A percentile compares a stretch with the other conserved stretches of the same genome.
Conservation (phyloP, 345 rosid genomes). For the Populus ilicifolia region DNA sequence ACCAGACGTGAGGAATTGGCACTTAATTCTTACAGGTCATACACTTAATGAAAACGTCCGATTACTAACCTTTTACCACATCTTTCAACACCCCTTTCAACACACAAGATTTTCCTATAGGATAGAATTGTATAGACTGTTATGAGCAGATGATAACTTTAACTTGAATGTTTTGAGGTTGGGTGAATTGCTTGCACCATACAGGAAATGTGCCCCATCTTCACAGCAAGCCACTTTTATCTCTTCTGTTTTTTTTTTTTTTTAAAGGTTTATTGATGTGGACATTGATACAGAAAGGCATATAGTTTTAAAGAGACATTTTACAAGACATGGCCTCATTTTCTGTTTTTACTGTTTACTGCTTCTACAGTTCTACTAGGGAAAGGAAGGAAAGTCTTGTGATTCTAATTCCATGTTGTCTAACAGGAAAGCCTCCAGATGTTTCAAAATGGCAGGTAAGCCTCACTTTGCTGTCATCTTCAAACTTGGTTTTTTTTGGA, state of each 20-base stretch:
- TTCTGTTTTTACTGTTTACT: background rate
- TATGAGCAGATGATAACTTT: background rate
- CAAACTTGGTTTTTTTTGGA: background rate
- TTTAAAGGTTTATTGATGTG: constrained; percentile 73
- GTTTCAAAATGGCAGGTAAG: constrained; percentile 83
- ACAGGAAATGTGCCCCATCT: background rate
- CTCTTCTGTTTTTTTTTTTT: constrained; percentile 9
- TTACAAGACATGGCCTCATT: constrained; percentile 49
- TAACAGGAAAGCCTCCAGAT: constrained; percentile 68
- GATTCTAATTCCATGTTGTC: background rate
- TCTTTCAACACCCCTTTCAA: background rate
- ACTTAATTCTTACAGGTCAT: background rate
- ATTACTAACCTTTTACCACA: background rate
- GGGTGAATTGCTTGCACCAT: background rate
- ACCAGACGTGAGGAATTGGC: background rate
- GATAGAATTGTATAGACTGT: background rate
- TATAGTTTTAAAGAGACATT: constrained; percentile 68
- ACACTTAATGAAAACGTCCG: background rate
- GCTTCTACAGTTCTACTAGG: background rate
- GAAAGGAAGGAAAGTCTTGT: background rate
- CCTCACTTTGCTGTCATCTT: background rate
- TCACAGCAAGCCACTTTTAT: background rate
- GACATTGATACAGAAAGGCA: constrained; percentile 72
- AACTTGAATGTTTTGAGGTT: background rate
- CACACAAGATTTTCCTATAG: background rate